Conservation (phyloP, 2,329 filamentous ascomycete species). For the Diaporthe citri region DNA sequence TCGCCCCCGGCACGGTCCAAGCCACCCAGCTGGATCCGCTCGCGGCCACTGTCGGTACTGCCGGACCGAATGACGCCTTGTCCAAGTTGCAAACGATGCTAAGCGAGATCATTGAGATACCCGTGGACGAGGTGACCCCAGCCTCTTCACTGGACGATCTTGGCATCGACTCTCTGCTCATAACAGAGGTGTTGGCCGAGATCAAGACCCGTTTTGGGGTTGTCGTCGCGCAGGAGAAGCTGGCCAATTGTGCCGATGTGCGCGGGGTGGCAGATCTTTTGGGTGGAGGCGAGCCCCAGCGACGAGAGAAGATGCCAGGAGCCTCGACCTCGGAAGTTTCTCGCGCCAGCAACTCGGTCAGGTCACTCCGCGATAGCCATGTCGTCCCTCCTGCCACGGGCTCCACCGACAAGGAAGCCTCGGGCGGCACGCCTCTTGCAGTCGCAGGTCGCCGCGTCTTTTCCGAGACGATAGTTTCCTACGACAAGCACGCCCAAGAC, state of each 20-base stretch:
- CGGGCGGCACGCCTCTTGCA: background rate
- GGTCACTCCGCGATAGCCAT: background rate
- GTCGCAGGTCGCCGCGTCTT: background rate
- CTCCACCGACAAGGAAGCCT: background rate
- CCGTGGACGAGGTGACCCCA: slow-evolving; percentile 41
- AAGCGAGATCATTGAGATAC: slow-evolving; percentile 42
- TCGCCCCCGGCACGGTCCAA: background rate
- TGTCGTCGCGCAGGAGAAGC: slow-evolving; percentile 34
- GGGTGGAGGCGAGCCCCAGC: slow-evolving; percentile 1
- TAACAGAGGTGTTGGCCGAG: slow-evolving; percentile 50
- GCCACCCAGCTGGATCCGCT: background rate
- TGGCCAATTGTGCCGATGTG: slow-evolving; percentile 21
- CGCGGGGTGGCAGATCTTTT: slow-evolving; percentile 3
- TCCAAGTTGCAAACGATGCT: slow-evolving; percentile 26
- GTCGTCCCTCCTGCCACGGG: background rate
- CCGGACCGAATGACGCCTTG: background rate
- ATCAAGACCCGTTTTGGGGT: slow-evolving; percentile 43
- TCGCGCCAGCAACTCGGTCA: background rate
- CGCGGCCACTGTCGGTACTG: background rate
- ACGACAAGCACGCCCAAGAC: background rate
- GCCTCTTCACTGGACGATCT: slow-evolving; percentile 48
- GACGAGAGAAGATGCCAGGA: background rate
- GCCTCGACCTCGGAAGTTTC: background rate
- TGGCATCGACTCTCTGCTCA: slow-evolving; percentile 54
- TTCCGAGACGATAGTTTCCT: background rate